Base-by-base conservation (phyloP, 129 eudicot genomes). In the Flaveria brownii region DNA sequence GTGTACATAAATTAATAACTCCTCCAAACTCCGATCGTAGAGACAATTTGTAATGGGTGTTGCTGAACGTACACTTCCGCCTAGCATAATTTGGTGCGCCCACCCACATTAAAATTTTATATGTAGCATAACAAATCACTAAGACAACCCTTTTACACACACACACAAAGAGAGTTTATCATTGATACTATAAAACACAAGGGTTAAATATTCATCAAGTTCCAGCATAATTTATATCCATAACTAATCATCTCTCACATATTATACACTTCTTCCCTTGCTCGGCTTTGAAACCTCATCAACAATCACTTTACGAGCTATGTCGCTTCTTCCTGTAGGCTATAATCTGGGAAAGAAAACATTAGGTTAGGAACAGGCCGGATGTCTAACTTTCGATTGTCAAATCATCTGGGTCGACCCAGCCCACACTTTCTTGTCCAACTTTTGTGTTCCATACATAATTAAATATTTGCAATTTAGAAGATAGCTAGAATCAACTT, bases 191-290 rank as follows among this genome's bases (percentile, higher is more conserved):
- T 61, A 26, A 61, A 61, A 61, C 68, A 61, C 42, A 61, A 61
- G 43, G 68, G 43, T 15, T 61, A 26, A 61, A 60, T 33, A 60
- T 60, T 36, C n/a, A 23, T 60, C 3, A 60, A 60, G 66, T 33
- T 55, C 62, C 62, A 57, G 5, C 33, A 57, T 20, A 57, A 57
- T 57, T 57, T 22, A 57, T 20, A 57, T 54, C 60, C 60, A 54
- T 54, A 59, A 22, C 65, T 59, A 22, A 59, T 59, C 65, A 17
- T 55, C 65, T 59, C 65, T 59, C 65, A 59, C 65, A 22, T 59
- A 12, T 25, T 43, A 26, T 61, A 25, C 68, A 61, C 42, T 61
- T 61, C 42, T 13, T 61, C 41, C 68, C 42, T 15, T 6, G n/a
- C 13, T 61, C 1, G 18, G 28, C 17, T 59, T 33, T 3, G 2